These are phyloP conservation scores for Xylogone sp. DNA, from an alignment of 2,329 filamentous ascomycete genomes.

Conservation along the genomic window DNA sequence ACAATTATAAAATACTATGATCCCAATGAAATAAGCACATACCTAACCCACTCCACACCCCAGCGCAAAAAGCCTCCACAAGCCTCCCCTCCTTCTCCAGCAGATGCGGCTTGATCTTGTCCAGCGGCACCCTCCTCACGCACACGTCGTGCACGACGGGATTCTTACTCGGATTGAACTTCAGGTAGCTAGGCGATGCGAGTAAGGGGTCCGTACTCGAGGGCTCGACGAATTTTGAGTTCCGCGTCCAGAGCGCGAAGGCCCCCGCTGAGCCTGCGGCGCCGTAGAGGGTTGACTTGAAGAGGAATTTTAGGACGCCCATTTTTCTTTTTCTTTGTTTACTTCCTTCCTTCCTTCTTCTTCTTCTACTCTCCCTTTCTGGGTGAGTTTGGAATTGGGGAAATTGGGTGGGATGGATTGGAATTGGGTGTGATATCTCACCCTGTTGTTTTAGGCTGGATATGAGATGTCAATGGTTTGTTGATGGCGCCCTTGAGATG, in stretches of 20 bases:
- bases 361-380: too few species aligned
- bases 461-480: too few species aligned
- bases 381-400: too few species aligned
- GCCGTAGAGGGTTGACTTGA: constrained; percentile 16
- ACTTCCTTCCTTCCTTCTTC: too few species aligned
- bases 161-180: constrained; percentile 60
- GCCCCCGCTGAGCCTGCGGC: constrained; percentile 14
- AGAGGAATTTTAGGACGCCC: constrained; percentile 1
- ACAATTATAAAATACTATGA: constrained; percentile 2
- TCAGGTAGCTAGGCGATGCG: constrained; percentile 50
- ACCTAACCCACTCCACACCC: constrained; percentile 41
- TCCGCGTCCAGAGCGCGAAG: constrained; percentile 17
- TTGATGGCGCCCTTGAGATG: too few species aligned
- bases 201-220: constrained; percentile 58
- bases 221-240: constrained; percentile 44
- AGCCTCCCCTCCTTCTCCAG: constrained; percentile 64
- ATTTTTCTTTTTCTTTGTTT: not conserved
- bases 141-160: constrained; percentile 62
- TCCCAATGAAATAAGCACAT: too few species aligned
- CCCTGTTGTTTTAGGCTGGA: too few species aligned
- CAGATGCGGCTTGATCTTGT: constrained; percentile 61
- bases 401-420: too few species aligned
- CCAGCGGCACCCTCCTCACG: constrained; percentile 57
- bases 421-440: too few species aligned
- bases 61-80: constrained; percentile 28